phyloP scores from a whole-genome alignment of 2,329 filamentous ascomycete genomes.

The Colletotrichum destructivum region DNA sequence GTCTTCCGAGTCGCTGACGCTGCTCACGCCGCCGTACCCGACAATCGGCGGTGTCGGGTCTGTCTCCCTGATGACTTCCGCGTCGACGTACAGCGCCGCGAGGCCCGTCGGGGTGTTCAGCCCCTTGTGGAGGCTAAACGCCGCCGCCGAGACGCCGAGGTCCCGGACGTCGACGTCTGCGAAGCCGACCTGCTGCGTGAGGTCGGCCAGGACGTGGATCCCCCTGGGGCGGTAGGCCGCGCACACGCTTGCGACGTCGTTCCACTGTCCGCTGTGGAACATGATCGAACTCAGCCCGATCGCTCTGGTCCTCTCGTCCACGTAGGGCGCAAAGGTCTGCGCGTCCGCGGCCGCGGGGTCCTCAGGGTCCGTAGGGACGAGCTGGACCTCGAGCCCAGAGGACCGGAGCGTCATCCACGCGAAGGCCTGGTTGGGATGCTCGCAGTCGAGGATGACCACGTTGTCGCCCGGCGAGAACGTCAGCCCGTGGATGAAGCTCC shows the following conservation, averaged over 20 bases:
- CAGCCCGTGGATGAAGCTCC: constrained; percentile 48
- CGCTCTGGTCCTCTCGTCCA: constrained; percentile 49
- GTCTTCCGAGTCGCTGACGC: constrained; percentile 39
- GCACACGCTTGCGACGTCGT: constrained; percentile 50
- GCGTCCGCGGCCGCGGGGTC: constrained; percentile 41
- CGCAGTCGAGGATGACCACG: constrained; percentile 50
- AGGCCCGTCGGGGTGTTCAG: constrained; percentile 51
- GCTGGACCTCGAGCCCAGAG: constrained; percentile 49
- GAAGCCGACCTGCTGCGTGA: constrained; percentile 54
- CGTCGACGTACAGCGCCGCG: constrained; percentile 50
- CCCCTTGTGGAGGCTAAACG: constrained; percentile 53
- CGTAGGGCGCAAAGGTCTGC: constrained; percentile 48
- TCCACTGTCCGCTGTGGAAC: constrained; percentile 52
- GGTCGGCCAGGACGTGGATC: constrained; percentile 51
- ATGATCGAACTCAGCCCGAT: constrained; percentile 52
- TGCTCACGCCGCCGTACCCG: constrained; percentile 45
- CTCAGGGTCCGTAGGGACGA: constrained; percentile 44
- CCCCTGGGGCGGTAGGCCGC: constrained; percentile 46
- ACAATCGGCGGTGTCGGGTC: constrained; percentile 49
- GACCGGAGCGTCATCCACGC: constrained; percentile 49
- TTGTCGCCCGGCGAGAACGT: constrained; percentile 49
- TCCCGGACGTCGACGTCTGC: constrained; percentile 47
- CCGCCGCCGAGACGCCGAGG: constrained; percentile 49
- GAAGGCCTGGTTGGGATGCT: constrained; percentile 52
- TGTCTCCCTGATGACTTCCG: constrained; percentile 42